A percentile compares a stretch with the other conserved stretches of the same genome.
These are phyloP conservation scores for Gaeumannomyces sp. DNA, from an alignment of 2,329 filamentous ascomycete genomes.

Conservation along the genomic window DNA sequence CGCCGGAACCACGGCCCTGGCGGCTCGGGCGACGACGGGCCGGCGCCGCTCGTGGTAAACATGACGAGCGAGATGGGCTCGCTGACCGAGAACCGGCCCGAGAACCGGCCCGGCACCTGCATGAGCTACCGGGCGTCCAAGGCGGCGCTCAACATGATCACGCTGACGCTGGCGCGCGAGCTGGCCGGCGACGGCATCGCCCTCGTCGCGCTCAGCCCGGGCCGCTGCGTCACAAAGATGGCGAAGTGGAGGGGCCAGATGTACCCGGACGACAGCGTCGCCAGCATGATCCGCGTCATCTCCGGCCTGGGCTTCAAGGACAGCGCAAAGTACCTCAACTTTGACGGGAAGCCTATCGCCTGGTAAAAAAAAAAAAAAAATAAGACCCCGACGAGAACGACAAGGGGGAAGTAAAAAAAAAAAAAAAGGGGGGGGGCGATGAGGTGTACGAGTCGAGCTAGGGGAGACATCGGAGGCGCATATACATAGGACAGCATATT, in stretches of 20 bases:
- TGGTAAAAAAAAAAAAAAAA: conserved; percentile 2
- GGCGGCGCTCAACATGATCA: conserved; percentile 34
- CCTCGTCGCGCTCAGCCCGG: conserved; percentile 8
- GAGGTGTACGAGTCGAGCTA: neutral
- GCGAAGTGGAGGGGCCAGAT: conserved; percentile 10
- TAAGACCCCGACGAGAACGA: no score
- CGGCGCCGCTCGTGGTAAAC: conserved; percentile 9
- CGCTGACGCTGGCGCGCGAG: conserved; percentile 14
- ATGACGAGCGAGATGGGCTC: conserved; percentile 10
- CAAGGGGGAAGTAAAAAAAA: no score
- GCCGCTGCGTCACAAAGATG: conserved; percentile 8
- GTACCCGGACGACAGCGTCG: conserved; percentile 9
- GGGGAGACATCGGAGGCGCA: no score
- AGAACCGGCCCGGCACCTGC: conserved; percentile 7
- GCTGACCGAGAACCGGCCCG: conserved; percentile 9
- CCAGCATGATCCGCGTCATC: conserved; percentile 8
- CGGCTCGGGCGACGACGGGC: neutral
- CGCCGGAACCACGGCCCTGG: neutral
- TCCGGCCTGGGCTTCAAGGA: conserved; percentile 5
- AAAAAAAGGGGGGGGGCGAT: no score
- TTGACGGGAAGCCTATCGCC: conserved; percentile 7
- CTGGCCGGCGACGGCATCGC: conserved; percentile 9
- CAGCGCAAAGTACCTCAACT: conserved; percentile 10
- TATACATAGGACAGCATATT: neutral
- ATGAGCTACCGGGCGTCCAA: conserved; percentile 21